Evolutionary conservation across 768 basidiomycete species (phyloP), one percentile per base, ranked within the genome.

Genomic region (Pisolithus sp.): DNA sequence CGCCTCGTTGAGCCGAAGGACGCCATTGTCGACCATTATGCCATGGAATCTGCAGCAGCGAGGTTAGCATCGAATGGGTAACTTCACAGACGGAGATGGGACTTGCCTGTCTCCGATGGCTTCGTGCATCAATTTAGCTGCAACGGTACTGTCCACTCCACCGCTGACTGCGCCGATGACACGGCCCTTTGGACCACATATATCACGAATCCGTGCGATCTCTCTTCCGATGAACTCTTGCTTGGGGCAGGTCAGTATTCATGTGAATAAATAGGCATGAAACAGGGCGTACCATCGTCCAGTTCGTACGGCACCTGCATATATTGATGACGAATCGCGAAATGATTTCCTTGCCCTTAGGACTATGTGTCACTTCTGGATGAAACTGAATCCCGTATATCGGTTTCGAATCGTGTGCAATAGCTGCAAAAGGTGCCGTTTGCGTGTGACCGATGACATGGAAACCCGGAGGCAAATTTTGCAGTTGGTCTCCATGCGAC

Each of bases 21-120:
- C 95, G 52, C 96, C 96, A 63, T 99, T 99, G 71, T 98, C 95
- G 40, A 98, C 96, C 93, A 99, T 94, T 72, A 98, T 96, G 9
- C 94, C 96, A 63, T 95, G 96, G 78, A 99, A 99, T 53, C 94
- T 95, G 31, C 13, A 30, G 10, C 1, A 60, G 7, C 7, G 37
- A 43, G 9, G 47, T 42, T 44, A 34, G 34, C 12, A 13, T 5
- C 12, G 34, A 34, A 5, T 34, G 34, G 26, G 13, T 34, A 5
- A 15, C 34, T 34, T 34, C 34, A 13, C 34, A 34, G 26, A 41
- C 26, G 43, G 49, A 20, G 28, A 53, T 36, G 9, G 36, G 41
- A 58, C 74, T 40, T 63, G 90, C 92, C 95, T 80, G 67, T 97
- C 93, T 26, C 96, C 96, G 61, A 99, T 98, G 23, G 96, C 96